A percentile compares a stretch with the other conserved stretches of the same genome.
Conservation (phyloP, 2,329 filamentous ascomycete species). For the Sporothrix pallida region DNA sequence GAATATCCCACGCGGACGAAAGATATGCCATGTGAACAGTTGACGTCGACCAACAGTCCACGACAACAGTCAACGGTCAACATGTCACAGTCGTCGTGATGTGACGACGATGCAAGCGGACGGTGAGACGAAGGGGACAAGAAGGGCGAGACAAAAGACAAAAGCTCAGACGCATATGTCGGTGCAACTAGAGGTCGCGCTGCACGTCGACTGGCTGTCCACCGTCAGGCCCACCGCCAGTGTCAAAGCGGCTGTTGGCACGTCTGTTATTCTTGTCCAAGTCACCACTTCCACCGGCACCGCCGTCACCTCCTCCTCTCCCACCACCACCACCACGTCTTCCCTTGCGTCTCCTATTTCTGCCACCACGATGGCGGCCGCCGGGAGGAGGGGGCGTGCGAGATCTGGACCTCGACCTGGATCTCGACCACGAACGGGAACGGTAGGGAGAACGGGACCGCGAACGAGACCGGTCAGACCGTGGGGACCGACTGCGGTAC, state of each 20-base stretch:
- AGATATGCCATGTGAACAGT: slow-evolving; percentile 19
- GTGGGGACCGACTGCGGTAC: slow-evolving; percentile 55
- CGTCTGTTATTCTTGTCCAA: slow-evolving; percentile 3
- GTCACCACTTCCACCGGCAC: neutral
- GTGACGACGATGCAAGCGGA: neutral
- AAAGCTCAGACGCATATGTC: neutral
- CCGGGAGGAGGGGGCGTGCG: slow-evolving; percentile 1
- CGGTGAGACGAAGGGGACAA: too few species aligned
- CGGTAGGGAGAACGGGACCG: slow-evolving; percentile 39
- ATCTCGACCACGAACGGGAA: slow-evolving; percentile 27
- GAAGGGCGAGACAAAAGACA: neutral
- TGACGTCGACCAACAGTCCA: neutral
- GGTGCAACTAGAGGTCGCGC: slow-evolving; percentile 7
- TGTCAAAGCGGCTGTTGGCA: neutral
- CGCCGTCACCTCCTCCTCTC: neutral
- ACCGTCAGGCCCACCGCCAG: neutral
- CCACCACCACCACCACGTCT: neutral
- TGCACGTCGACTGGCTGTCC: neutral
- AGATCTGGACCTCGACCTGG: slow-evolving; percentile 25
- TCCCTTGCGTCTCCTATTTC: slow-evolving; percentile 9
- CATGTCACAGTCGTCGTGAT: neutral
- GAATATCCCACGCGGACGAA: slow-evolving; percentile 12
- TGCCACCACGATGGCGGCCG: slow-evolving; percentile 6
- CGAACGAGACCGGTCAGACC: slow-evolving; percentile 45
- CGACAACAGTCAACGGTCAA: neutral